These are phyloP conservation scores for Fagopyrum esculentum DNA, from an alignment of 148 eudicot species.

Conservation along the genomic window DNA sequence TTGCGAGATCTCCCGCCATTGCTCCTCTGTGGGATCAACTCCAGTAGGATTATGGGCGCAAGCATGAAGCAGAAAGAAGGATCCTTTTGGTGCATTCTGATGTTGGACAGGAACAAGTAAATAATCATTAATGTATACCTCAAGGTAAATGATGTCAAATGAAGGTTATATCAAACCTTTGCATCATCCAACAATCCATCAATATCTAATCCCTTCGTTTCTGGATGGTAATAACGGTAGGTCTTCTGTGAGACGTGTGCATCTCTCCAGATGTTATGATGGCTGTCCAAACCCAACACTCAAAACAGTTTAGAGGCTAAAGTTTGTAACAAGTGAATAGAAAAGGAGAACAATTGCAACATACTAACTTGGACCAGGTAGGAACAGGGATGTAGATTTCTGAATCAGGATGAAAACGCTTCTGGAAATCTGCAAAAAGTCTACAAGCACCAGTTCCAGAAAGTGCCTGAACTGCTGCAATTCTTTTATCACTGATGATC, in stretches of 20 bases:
- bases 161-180: slow-evolving; percentile 39
- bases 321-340: background rate
- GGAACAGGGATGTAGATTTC: slow-evolving; percentile 89
- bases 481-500: slow-evolving; percentile 70
- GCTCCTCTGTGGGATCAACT: slow-evolving; percentile 93
- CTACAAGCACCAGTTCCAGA: slow-evolving; percentile 99
- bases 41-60: slow-evolving; percentile 99
- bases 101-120: background rate
- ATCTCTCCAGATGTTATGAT: slow-evolving; percentile 98
- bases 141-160: background rate
- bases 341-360: slow-evolving; percentile 1
- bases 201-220: slow-evolving; percentile 77
- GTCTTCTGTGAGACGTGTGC: slow-evolving; percentile 69
- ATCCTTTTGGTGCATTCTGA: slow-evolving; percentile 93
- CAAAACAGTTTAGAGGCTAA: background rate
- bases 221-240: slow-evolving; percentile 81
- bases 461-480: slow-evolving; percentile 95
- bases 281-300: slow-evolving; percentile 38
- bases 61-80: slow-evolving; percentile 95
- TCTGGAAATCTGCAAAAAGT: slow-evolving; percentile 94
- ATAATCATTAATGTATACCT: slow-evolving; percentile 5
- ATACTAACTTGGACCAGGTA: slow-evolving; percentile 92
- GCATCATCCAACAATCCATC: slow-evolving; percentile 73
- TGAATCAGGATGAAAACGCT: slow-evolving; percentile 86
- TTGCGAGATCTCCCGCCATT: slow-evolving; percentile 88